These are phyloP conservation scores for Diospyros kaki DNA, from an alignment of 148 eudicot genomes.

Conservation along the genomic window DNA sequence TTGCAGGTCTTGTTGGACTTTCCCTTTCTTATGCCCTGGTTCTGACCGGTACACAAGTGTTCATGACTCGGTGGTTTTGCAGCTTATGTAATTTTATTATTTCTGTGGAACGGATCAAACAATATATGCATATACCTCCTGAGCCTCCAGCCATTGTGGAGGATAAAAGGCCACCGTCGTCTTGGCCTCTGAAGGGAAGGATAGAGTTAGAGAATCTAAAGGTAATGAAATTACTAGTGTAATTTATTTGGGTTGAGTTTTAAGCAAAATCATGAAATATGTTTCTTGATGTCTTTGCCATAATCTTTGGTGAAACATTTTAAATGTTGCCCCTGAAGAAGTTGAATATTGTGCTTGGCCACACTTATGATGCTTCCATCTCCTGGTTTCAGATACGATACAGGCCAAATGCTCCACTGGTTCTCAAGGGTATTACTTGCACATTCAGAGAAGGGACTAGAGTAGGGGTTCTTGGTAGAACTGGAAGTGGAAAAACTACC, in stretches of 20 bases:
- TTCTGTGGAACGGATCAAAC: slow-evolving; percentile 72
- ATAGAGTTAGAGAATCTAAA: slow-evolving; percentile 44
- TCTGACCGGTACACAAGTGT: slow-evolving; percentile 45
- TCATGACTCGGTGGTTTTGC: slow-evolving; percentile 51
- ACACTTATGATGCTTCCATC: too few species aligned
- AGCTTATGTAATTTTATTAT: slow-evolving; percentile 51
- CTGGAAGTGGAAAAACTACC: slow-evolving; percentile 20
- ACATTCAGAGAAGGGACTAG: background rate
- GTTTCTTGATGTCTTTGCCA: too few species aligned
- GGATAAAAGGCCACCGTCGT: slow-evolving; percentile 39
- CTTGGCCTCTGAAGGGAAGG: slow-evolving; percentile 60
- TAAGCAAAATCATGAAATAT: too few species aligned
- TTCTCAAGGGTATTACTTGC: background rate
- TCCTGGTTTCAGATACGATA: background rate
- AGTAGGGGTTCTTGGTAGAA: background rate
- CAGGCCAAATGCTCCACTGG: background rate
- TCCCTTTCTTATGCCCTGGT: slow-evolving; percentile 74
- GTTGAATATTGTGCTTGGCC: too few species aligned
- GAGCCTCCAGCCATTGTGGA: slow-evolving; percentile 50
- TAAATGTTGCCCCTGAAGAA: too few species aligned
- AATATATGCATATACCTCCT: slow-evolving; percentile 61
- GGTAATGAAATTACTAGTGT: slow-evolving; percentile 19
- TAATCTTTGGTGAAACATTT: too few species aligned
- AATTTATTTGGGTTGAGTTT: background rate
- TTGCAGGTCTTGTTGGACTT: slow-evolving; percentile 70